phyloP scores from a whole-genome alignment of 768 basidiomycete genomes.

The Termitomyces sp. region DNA sequence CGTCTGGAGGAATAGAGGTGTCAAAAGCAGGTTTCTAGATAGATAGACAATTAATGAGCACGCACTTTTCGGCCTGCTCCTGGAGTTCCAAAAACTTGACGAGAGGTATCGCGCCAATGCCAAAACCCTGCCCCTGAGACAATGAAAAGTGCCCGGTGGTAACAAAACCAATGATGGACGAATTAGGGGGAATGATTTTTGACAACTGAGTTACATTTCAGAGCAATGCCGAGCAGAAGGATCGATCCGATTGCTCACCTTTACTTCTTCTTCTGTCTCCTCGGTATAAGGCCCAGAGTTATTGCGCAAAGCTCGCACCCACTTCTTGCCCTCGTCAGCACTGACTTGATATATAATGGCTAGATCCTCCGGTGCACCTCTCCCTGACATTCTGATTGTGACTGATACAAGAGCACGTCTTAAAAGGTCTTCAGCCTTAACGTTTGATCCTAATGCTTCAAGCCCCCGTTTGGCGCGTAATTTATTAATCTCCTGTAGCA shows the following conservation, averaged over 20 bases:
- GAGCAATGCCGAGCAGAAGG: background rate
- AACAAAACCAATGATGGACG: conserved; percentile 69
- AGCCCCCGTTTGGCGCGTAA: conserved; percentile 53
- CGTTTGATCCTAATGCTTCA: conserved; percentile 24
- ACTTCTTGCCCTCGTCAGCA: conserved; percentile 45
- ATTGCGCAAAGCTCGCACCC: conserved; percentile 31
- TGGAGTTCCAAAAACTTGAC: conserved; percentile 42
- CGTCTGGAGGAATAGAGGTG: conserved; percentile 16
- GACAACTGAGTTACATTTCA: conserved; percentile 32
- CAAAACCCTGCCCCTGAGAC: conserved; percentile 70
- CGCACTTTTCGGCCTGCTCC: conserved; percentile 39
- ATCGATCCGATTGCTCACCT: conserved; percentile 12
- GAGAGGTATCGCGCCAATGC: conserved; percentile 69
- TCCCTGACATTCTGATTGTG: conserved; percentile 48
- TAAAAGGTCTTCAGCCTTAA: conserved; percentile 41
- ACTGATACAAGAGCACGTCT: conserved; percentile 66
- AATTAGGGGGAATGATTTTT: conserved; percentile 32
- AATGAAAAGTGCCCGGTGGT: conserved; percentile 85
- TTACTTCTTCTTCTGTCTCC: conserved; percentile 24
- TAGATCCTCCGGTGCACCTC: conserved; percentile 73
- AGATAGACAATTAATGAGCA: background rate
- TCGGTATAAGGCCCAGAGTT: conserved; percentile 8
- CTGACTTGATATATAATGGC: conserved; percentile 65
- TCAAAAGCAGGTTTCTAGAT: background rate
- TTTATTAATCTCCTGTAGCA: conserved; percentile 53